Conservation (phyloP, 108 stramenopile species). For the Mediolabrus comicus region DNA sequence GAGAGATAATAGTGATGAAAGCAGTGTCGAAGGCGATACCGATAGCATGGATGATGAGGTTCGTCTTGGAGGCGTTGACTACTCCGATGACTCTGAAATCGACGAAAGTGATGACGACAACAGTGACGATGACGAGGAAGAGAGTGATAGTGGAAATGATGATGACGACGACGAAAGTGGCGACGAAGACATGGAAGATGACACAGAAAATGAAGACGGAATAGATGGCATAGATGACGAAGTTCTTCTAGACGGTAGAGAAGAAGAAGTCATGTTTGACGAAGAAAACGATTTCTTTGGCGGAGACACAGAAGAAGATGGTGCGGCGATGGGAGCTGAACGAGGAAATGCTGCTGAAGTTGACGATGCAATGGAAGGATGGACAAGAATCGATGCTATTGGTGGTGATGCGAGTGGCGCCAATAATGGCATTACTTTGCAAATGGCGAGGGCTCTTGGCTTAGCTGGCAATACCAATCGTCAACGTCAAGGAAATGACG, state of each 20-base stretch:
- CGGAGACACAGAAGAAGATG: conserved; percentile 27
- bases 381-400: conserved; percentile 71
- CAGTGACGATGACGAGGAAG: conserved; percentile 27
- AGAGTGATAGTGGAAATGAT: conserved; percentile 18
- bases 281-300: conserved; percentile 30
- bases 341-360: conserved; percentile 8
- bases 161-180: conserved; percentile 49
- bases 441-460: conserved; percentile 25
- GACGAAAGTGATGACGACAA: conserved; percentile 36
- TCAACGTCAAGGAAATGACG: conserved; percentile 24
- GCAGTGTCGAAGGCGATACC: conserved; percentile 32
- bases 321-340: conserved; percentile 17
- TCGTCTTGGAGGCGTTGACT: conserved; percentile 37
- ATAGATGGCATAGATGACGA: conserved; percentile 27
- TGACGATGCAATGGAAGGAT: conserved; percentile 60
- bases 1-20: conserved; percentile 19
- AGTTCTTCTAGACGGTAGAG: conserved; percentile 25
- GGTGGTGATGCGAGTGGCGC: conserved; percentile 35
- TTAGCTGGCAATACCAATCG: not conserved
- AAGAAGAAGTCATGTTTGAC: conserved; percentile 34
- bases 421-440: conserved; percentile 54
- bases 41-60: conserved; percentile 50
- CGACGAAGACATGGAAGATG: conserved; percentile 41
- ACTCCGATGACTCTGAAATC: conserved; percentile 18
- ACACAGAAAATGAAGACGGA: conserved; percentile 25